Percentiles rank a stretch among this genome's conserved stretches.
Conservation (phyloP, 257 asterid species). For the Petunia axillaris region DNA sequence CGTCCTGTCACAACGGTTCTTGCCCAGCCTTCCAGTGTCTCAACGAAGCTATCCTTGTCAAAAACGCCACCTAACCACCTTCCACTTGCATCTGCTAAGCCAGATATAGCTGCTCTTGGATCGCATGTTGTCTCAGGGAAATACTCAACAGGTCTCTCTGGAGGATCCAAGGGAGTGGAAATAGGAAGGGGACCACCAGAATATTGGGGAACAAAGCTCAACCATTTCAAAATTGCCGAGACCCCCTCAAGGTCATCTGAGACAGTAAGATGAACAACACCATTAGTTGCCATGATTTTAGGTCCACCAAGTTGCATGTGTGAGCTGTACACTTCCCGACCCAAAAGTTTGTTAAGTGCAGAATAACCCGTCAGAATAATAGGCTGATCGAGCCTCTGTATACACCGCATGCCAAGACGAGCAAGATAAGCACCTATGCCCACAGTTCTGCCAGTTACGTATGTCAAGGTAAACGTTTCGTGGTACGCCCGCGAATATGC, state of each 20-base stretch:
- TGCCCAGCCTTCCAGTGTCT: constrained; percentile 97
- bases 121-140: constrained; percentile 87
- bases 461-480: constrained; percentile 90
- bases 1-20: constrained; percentile 96
- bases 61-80: constrained; percentile 97
- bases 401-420: constrained; percentile 97
- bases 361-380: constrained; percentile 97
- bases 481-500: constrained; percentile 92
- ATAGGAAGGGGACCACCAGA: constrained; percentile 92
- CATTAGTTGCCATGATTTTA: constrained; percentile 96
- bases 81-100: constrained; percentile 61
- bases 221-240: constrained; percentile 85
- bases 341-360: constrained; percentile 91
- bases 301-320: constrained; percentile 99
- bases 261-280: constrained; percentile 95
- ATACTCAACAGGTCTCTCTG: constrained; percentile 71
- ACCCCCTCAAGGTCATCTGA: constrained; percentile 97
- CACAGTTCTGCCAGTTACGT: constrained; percentile 93
- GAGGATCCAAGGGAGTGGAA: constrained; percentile 69
- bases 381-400: constrained; percentile 95
- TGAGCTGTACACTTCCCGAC: constrained; percentile 95
- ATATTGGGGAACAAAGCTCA: constrained; percentile 85
- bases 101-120: constrained; percentile 94
- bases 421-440: constrained; percentile 99
- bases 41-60: constrained; percentile 84